Conservation (phyloP, 495 filamentous ascomycete species). For the Penicillium macrosclerotiorum region DNA sequence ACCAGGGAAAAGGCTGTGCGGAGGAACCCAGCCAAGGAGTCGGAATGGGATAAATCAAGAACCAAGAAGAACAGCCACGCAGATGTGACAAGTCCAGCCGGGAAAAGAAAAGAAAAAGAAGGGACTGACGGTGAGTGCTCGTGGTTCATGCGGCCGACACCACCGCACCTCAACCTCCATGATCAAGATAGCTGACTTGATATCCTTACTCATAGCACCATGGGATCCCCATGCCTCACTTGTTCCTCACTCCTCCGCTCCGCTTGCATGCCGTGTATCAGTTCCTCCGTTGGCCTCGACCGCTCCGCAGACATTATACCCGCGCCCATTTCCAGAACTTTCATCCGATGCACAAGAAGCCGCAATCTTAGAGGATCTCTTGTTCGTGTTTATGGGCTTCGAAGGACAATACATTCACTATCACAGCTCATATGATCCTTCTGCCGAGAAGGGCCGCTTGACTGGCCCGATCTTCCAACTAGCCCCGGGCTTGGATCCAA, state of each 20-base stretch:
- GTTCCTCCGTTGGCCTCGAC: slow-evolving; percentile 73
- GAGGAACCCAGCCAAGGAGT: slow-evolving; percentile 64
- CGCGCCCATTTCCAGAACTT: slow-evolving; percentile 67
- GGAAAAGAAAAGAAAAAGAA: slow-evolving; percentile 39
- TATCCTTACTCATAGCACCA: slow-evolving; percentile 38
- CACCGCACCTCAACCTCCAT: too few species aligned
- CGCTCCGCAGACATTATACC: slow-evolving; percentile 69
- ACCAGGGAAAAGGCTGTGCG: slow-evolving; percentile 62
- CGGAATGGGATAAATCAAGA: slow-evolving; percentile 45
- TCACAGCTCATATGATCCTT: slow-evolving; percentile 73
- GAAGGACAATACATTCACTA: slow-evolving; percentile 97
- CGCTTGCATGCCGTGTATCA: slow-evolving; percentile 82
- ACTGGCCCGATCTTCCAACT: slow-evolving; percentile 78
- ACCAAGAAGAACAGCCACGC: slow-evolving; percentile 34
- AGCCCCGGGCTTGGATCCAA: slow-evolving; percentile 82
- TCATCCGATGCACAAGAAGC: slow-evolving; percentile 79
- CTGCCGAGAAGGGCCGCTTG: slow-evolving; percentile 79
- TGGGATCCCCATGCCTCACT: slow-evolving; percentile 86
- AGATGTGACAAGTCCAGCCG: slow-evolving; percentile 43
- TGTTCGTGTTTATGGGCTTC: slow-evolving; percentile 98
- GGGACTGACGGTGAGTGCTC: slow-evolving; percentile 31
- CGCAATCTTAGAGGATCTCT: slow-evolving; percentile 81
- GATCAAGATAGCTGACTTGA: slow-evolving; percentile 27
- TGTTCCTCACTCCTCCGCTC: slow-evolving; percentile 81
- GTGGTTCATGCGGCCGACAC: too few species aligned